Evolutionary conservation across 129 eudicot species (phyloP), one percentile per base, ranked within the genome.

Genomic region (Ambrosia trifida): DNA sequence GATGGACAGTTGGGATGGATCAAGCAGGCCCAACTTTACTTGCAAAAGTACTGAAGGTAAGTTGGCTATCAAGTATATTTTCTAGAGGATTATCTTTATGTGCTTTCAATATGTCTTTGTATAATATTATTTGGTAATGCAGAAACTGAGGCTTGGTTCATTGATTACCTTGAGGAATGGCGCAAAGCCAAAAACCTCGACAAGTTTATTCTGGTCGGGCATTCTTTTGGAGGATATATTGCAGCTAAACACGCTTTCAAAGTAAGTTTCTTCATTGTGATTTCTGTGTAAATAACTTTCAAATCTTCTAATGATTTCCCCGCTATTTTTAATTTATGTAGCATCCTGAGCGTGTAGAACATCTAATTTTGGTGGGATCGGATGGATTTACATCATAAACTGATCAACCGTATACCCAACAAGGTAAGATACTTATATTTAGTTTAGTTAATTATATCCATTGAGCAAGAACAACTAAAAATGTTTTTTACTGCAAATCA

Each of bases 21-120:
- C 98, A 40, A 94, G 98, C 83, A 82, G 98, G 82, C 98, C 98
- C 11, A 96, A 94, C 80, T 94, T 94, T 68, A 89, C 96, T 54
- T 94, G 98, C 82, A 94, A 84, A 79, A 94, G 93, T 66, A 89
- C 98, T n/a, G 96, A 94, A 87, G 97, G 97, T 91, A 77, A 54
- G 89, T 58, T 67, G 7, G 35, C 18, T 8, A 49, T 36, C 16
- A 36, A 17, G n/a, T 50, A 51, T 51, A 2, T 20, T 3, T 41
- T 1, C 7, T 46, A 47, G 70, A 18, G 51, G 41, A 45, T 72
- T 61, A 20, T 11, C 14, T 16, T 43, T 36, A 20, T 61, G 24
- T 63, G 66, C 4, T 24, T 14, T 38, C 0, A 38, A 40, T 40
- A 52, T 38, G 2, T 51, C 7, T 51, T 30, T 0, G 57, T 36